A percentile compares a stretch with the other conserved stretches of the same genome.
Conservation (phyloP, 2,329 filamentous ascomycete genomes). For the Trichoderma hamatum region DNA sequence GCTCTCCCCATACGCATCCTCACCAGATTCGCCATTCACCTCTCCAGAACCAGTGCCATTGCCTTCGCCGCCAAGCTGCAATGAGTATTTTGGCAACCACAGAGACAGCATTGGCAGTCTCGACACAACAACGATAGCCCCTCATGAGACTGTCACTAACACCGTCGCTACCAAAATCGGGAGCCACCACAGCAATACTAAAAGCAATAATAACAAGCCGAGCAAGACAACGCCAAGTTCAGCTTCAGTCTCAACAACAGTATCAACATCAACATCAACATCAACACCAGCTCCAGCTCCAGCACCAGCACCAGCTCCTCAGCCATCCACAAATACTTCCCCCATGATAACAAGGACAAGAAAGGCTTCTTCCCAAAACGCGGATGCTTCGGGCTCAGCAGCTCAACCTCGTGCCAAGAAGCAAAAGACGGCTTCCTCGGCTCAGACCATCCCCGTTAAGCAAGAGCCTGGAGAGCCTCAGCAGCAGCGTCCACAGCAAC, state of each 20-base stretch:
- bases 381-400: background rate
- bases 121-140: conserved; percentile 6
- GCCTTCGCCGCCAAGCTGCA: conserved; percentile 23
- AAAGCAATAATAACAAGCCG: background rate
- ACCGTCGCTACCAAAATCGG: background rate
- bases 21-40: conserved; percentile 21
- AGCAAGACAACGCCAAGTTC: background rate
- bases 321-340: background rate
- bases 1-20: conserved; percentile 19
- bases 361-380: background rate
- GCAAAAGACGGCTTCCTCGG: conserved; percentile 16
- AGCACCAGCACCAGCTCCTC: background rate
- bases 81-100: conserved; percentile 24
- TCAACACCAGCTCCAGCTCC: background rate
- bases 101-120: conserved; percentile 21
- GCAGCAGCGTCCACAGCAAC: background rate
- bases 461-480: conserved; percentile 2
- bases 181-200: background rate
- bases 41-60: background rate
- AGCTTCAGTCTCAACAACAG: background rate
- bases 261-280: background rate
- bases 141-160: conserved; percentile 14
- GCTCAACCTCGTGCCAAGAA: conserved; percentile 15
- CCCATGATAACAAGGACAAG: conserved; percentile 14
- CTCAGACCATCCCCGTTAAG: background rate